Conservation (phyloP, 148 eudicot genomes). For the Talinum fruticosum region DNA sequence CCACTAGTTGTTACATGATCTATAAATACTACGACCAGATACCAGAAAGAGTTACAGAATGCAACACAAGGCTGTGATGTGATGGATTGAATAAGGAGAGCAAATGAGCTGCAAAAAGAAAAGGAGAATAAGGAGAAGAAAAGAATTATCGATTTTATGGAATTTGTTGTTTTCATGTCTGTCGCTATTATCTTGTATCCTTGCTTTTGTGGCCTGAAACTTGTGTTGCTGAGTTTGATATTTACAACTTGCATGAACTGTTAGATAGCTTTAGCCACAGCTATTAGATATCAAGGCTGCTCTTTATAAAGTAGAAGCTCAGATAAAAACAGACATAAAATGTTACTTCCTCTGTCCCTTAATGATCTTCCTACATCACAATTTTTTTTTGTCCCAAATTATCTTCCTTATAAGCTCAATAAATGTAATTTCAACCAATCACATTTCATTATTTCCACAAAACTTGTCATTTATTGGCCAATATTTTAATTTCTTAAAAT, state of each 20-base stretch:
- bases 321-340: not conserved
- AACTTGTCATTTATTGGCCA: too few species aligned
- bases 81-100: slow-evolving; percentile 7
- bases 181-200: not conserved
- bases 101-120: too few species aligned
- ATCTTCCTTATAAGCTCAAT: too few species aligned
- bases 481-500: too few species aligned
- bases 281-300: not conserved
- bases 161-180: not conserved
- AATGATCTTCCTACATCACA: too few species aligned
- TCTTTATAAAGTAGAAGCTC: too few species aligned
- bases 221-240: not conserved
- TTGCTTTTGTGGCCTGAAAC: not conserved
- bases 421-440: too few species aligned
- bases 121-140: too few species aligned
- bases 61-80: not conserved
- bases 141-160: too few species aligned
- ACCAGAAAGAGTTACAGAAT: not conserved
- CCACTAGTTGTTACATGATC: not conserved
- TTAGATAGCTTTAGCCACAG: slow-evolving; percentile 4
- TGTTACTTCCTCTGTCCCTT: too few species aligned
- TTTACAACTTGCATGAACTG: not conserved
- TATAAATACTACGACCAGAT: not conserved
- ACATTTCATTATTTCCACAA: too few species aligned
- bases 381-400: too few species aligned